Evolutionary conservation across 345 rosid genomes (phyloP), one percentile per base, ranked within the genome.

Genomic region (Reutealis trisperma): DNA sequence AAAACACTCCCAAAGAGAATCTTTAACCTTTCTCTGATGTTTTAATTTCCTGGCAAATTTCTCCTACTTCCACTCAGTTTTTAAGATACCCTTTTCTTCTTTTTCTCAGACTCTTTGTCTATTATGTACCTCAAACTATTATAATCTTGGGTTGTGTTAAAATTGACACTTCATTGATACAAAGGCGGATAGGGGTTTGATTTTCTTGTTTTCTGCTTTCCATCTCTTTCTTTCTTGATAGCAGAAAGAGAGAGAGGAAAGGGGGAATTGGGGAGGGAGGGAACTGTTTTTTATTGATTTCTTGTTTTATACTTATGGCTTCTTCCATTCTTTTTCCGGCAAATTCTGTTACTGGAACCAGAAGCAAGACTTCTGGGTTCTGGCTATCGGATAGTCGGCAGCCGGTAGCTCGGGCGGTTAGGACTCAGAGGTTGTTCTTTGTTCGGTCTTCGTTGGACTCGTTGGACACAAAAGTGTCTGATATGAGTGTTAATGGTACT

Each of bases 401-500:
- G 32, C 76, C 87, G 67, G 75, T 82, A 83, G 79, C 75, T 68
- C 85, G 67, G 66, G 63, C 67, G 73, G 75, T 8, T 76, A 84
- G 78, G 79, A 4, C 71, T 79, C 89, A 81, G 65, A 88, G 89
- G 83, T 78, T 65, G 62, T 52, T 83, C 59, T 74, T 22, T 70
- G 91, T 90, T 68, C 67, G 89, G 65, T 88, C 90, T 51, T 86
- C 99, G 77, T 81, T 90, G 86, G 98, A 94, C 75, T 81, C 81
- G 10, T 70, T 81, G 76, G 84, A 81, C 42, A n/a, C 89, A 1
- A 82, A 90, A 68, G 93, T 95, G 51, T 95, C 99, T 79, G 99
- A 95, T 82, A 95, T 96, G 99, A 90, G 96, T 64, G 87, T 87
- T 68, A 92, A 95, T 86, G 99, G 98, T 95, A 88, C 79, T 49